Evolutionary conservation across 176 grass and related monocot species (phyloP), one percentile per base, ranked within the genome.

Genomic region (maize (Zea mays)): DNA sequence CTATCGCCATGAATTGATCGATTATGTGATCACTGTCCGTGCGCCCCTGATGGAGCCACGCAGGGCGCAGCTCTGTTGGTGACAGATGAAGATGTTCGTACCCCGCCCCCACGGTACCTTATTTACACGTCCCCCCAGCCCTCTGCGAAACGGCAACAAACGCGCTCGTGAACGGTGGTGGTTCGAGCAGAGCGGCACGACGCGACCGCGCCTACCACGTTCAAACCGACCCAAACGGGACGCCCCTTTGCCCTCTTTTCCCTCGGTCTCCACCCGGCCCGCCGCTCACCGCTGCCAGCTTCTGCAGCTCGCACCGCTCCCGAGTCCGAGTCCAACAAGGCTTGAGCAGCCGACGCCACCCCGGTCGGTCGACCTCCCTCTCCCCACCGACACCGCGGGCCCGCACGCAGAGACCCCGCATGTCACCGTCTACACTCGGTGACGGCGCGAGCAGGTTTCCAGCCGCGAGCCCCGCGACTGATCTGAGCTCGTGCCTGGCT

Each of bases 141-240:
- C 27, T 27, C 27, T 27, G 27, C 27, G 27, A 27, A 27, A 27
- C 27, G 27, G 27, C 27, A 27, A 27, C 27, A 27, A 27, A 27
- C 27, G 27, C 27, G 27, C 27, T 27, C 27, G 27, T 27, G 27
- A 27, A 27, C 27, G 27, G 27, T 27, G 27, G 27, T 27, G 27
- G 27, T 27, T 27, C 27, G 27, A 27, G 27, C 27, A 27, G 27
- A 27, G 27, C 27, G 27, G 72, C 42, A 36, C 42, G 14, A 8
- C 73, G 11, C n/a, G 39, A 10, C 47, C 62, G 75, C 75, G 75
- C 76, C 62, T 54, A 40, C 62, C 76, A 27, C 36, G 36, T 78
- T 67, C 76, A 78, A 75, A 75, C 10, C 36, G 16, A 43, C 13
- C 56, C 37, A n/a, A 71, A 51, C 47, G 69, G 69, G 27, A n/a